Percentiles rank a stretch among this genome's conserved stretches.
phyloP scores from a whole-genome alignment of 202 grass and related monocot genomes.

The Schoenoplectus tabernaemontani region DNA sequence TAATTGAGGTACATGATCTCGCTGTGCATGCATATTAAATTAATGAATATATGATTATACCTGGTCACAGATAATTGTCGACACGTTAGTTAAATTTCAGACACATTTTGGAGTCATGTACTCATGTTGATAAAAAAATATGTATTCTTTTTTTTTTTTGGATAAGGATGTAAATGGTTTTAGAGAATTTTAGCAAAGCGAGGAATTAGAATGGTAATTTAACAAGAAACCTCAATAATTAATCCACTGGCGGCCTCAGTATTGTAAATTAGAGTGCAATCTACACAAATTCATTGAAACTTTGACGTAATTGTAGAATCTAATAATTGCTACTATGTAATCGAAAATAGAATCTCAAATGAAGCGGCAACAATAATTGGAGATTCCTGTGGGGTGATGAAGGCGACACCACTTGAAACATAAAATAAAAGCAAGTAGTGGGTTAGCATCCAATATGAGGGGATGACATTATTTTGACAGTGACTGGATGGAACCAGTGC shows the following conservation, averaged over 20 bases:
- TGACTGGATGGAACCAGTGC: neutral
- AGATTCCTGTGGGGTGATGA: neutral
- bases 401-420: neutral
- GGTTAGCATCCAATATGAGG: slow-evolving; percentile 4
- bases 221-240: neutral
- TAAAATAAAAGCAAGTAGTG: slow-evolving; percentile 15
- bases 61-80: neutral
- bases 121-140: neutral
- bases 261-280: neutral
- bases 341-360: slow-evolving; percentile 10
- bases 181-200: neutral
- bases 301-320: slow-evolving; percentile 1
- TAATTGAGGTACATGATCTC: neutral
- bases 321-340: neutral
- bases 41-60: neutral
- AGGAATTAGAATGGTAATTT: neutral
- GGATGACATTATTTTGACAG: slow-evolving; percentile 17
- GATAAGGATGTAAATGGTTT: neutral
- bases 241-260: neutral
- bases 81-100: neutral
- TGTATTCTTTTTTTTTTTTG: neutral
- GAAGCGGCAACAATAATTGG: slow-evolving; percentile 6
- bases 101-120: neutral
- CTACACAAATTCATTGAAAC: neutral
- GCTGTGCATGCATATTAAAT: neutral